Evolutionary conservation across 2,329 filamentous ascomycete genomes (phyloP).

Genomic region (Microcyclosporella mali): DNA sequence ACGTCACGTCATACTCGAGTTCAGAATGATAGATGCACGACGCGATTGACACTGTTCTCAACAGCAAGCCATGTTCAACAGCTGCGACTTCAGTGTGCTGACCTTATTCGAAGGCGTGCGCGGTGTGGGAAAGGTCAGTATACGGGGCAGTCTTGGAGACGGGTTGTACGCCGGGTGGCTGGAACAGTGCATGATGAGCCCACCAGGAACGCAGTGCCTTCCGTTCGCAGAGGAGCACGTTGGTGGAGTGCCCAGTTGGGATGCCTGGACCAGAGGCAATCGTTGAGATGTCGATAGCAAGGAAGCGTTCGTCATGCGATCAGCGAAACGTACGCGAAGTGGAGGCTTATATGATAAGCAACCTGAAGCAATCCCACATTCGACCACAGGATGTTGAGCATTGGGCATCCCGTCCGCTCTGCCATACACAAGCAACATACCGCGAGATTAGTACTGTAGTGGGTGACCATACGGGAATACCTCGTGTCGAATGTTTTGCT

Average conservation of each 20-base stretch:
- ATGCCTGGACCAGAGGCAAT: constrained; percentile 15
- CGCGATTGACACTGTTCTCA: too few species aligned
- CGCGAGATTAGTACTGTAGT: too few species aligned
- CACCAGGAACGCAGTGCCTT: constrained; percentile 25
- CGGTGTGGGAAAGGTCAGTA: constrained; percentile 39
- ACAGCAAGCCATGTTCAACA: constrained; percentile 39
- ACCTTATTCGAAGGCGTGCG: constrained; percentile 42
- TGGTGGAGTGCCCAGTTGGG: constrained; percentile 14
- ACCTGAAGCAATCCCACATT: too few species aligned
- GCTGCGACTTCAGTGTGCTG: constrained; percentile 39
- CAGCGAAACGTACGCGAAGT: constrained; percentile 69
- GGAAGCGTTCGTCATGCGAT: too few species aligned
- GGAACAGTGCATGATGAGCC: constrained; percentile 40
- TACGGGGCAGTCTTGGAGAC: constrained; percentile 40
- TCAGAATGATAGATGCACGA: too few species aligned
- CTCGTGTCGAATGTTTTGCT: too few species aligned
- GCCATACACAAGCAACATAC: too few species aligned
- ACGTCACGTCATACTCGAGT: too few species aligned
- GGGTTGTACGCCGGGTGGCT: constrained; percentile 39
- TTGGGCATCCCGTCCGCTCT: too few species aligned
- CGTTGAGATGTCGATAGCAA: background rate
- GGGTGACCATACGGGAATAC: too few species aligned
- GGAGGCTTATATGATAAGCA: too few species aligned
- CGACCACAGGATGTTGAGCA: too few species aligned
- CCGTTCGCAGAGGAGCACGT: constrained; percentile 17